Base-by-base conservation (phyloP, 2,329 filamentous ascomycete genomes). In the Ophiostoma sp. region DNA sequence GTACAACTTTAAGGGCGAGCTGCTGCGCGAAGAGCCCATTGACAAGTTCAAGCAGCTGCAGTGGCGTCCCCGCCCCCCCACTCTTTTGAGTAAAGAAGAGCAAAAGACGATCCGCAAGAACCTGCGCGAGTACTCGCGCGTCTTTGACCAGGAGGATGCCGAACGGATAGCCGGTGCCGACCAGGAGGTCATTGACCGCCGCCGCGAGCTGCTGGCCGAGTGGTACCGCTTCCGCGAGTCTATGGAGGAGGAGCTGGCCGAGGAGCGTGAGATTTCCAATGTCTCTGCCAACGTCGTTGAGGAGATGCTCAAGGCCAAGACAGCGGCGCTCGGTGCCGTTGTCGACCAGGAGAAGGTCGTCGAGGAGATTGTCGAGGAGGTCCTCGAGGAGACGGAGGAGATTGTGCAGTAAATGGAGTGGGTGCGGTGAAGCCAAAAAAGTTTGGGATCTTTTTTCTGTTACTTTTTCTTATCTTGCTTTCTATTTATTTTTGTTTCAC, bases 91-190 rank as follows among this genome's bases (percentile, higher is more conserved):
- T 82, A 97, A 97, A 85, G 95, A 98, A 76, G 95, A 99, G 87
- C 96, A 98, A 86, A 97, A 98, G 88, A 89, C 92, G 80, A 93
- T 98, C 80, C 95, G 97, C 86, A 98, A 97, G 90, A 99, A 98
- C 84, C 91, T 99, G 72, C 93, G 95, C 78, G 96, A 98, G 84
- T 99, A 98, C 89, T 94, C 91, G 82, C 93, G 93, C 81, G 87
- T 93, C 77, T 99, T 99, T 82, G 96, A 99, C 78, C 94, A 97
- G 84, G 92, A 97, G 82, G 97, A 99, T 83, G 90, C 92, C 76
- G 94, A 97, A 81, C 94, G 95, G 80, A 95, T 95, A 80, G 95
- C 95, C 75, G 95, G 94, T 72, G 96, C 95, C 78, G 96, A 98
- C 85, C 90, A 95, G 79, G 95, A 95, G 48, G 94, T 99, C 69